Evolutionary conservation across 768 basidiomycete genomes (phyloP), one percentile per base, ranked within the genome.

Genomic region (Agrocybe praecox): DNA sequence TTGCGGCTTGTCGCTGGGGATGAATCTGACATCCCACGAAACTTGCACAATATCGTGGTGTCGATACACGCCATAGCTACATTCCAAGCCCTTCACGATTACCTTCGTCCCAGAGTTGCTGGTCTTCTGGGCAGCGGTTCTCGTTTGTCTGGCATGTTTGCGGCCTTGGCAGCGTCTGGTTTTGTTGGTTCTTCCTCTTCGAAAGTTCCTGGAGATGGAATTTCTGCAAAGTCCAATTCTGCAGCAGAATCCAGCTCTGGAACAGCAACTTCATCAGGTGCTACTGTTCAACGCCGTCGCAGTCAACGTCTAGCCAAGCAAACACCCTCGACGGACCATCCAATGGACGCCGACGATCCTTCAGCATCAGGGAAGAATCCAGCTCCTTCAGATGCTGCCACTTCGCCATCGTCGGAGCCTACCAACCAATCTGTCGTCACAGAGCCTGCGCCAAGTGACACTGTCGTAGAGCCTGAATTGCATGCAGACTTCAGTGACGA

Each of bases 41-140:
- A 83, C 67, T 76, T 92, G 32, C 90, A 90, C 65, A 95, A 93
- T 62, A 92, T 98, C 66, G 92, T 94, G 36, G 92, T 98, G 19
- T 98, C 96, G 7, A 98, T 98, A 58, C 96, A 98, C 68, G 96
- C 96, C 6, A 97, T 98, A 59, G 96, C 97, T 1, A 98, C 95
- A 1, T 94, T 98, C 82, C 94, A 97, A 69, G 95, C 96, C 1
- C 81, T 98, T 26, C 93, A 97, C 66, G 96, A 97, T 70, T 99
- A 98, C 69, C 83, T 98, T 12, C 89, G 94, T 1, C 96, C 96
- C 22, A 84, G 94, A 3, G 88, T 97, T 29, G 79, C 93, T 6
- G 92, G 92, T 0, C 68, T 90, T 21, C 69, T 89, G 49, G 80
- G 81, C 9, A 76, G 81, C 55, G 79, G 80, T 24, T 86, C 85